These are phyloP conservation scores for Acanthamoeba castellanii DNA, from an alignment of 208 protist species.

Conservation along the genomic window DNA sequence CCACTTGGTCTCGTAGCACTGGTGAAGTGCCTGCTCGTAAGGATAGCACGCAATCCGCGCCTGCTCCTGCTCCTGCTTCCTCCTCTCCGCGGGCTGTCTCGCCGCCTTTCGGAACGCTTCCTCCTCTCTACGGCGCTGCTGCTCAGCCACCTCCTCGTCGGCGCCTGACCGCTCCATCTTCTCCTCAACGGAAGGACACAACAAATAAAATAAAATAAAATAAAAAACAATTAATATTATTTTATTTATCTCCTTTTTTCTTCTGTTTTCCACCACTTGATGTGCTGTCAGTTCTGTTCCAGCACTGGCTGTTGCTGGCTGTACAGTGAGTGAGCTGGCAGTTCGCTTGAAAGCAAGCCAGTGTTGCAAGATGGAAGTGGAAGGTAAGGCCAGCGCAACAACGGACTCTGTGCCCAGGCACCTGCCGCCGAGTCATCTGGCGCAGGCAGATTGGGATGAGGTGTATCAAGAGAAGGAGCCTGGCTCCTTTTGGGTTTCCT, in stretches of 20 bases:
- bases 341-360: background rate
- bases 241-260: background rate
- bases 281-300: background rate
- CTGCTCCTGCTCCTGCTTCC: background rate
- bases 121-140: background rate
- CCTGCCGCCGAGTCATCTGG: background rate
- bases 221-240: background rate
- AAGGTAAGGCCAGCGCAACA: background rate
- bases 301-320: background rate
- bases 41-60: background rate
- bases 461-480: constrained; percentile 40
- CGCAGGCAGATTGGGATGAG: constrained; percentile 47
- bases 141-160: background rate
- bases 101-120: background rate
- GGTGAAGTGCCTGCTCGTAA: background rate
- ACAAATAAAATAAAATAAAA: too few relatives aligned
- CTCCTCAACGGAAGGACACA: too few relatives aligned
- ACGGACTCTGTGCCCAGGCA: background rate
- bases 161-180: too few relatives aligned
- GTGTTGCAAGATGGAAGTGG: constrained; percentile 18
- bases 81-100: background rate
- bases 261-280: background rate
- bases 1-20: constrained; percentile 40
- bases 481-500: constrained; percentile 46
- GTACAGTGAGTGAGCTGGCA: too few relatives aligned